phyloP scores from a whole-genome alignment of 768 basidiomycete genomes.

The Phaeotremella fagi region DNA sequence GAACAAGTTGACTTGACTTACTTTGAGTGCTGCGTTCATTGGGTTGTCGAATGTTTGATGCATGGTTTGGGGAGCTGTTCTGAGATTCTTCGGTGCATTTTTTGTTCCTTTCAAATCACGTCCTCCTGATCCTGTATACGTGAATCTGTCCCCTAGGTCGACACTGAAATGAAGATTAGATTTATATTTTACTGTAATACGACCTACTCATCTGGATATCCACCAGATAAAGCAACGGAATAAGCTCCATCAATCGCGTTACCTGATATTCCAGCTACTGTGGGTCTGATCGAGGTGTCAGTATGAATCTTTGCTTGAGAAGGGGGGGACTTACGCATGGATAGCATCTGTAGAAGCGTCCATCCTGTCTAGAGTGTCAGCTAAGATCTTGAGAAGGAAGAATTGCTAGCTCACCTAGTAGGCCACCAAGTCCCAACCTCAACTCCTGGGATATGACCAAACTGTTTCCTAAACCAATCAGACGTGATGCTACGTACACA shows the following conservation, averaged over 20 bases:
- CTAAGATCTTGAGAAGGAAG: background rate
- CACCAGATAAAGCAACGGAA: constrained; percentile 81
- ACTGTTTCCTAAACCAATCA: constrained; percentile 55
- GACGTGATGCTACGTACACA: background rate
- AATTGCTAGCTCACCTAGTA: constrained; percentile 52
- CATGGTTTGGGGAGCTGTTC: constrained; percentile 79
- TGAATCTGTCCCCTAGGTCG: constrained; percentile 38
- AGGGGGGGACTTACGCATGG: constrained; percentile 64
- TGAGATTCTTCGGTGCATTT: constrained; percentile 75
- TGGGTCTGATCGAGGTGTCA: constrained; percentile 55
- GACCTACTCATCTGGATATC: constrained; percentile 41
- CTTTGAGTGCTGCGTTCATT: constrained; percentile 67
- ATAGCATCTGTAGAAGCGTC: constrained; percentile 72
- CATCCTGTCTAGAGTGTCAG: constrained; percentile 39
- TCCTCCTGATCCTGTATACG: constrained; percentile 58
- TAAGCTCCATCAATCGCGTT: constrained; percentile 64
- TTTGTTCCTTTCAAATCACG: constrained; percentile 82
- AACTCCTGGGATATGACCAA: constrained; percentile 73
- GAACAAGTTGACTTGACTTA: no score
- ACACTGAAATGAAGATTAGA: constrained; percentile 9
- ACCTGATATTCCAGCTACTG: constrained; percentile 74
- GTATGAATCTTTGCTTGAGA: background rate
- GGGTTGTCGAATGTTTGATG: constrained; percentile 74
- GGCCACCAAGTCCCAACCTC: constrained; percentile 80
- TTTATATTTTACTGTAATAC: background rate